phyloP scores from a whole-genome alignment of 2,329 filamentous ascomycete genomes.

The Albifimbria verrucaria region DNA sequence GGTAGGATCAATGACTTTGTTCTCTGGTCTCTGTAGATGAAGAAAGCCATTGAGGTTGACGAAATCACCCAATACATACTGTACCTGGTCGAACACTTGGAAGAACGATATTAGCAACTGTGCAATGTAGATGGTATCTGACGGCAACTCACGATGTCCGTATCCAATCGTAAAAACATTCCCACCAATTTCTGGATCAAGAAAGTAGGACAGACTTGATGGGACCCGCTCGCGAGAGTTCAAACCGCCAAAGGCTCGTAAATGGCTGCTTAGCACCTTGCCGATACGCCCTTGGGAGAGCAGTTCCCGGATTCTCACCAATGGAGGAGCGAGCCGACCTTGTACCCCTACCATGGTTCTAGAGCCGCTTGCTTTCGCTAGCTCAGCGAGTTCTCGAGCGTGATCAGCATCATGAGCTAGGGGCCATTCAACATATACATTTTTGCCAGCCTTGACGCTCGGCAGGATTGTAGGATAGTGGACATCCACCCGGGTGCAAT shows the following conservation, averaged over 20 bases:
- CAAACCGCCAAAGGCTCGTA: constrained; percentile 34
- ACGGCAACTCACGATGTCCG: constrained; percentile 33
- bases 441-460: constrained; percentile 48
- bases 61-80: constrained; percentile 44
- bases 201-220: constrained; percentile 42
- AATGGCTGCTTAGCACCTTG: constrained; percentile 48
- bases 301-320: constrained; percentile 41
- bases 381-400: constrained; percentile 36
- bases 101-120: constrained; percentile 3
- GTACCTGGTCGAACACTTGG: constrained; percentile 42
- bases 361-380: constrained; percentile 28
- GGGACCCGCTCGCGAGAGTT: constrained; percentile 27
- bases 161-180: constrained; percentile 40
- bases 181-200: constrained; percentile 43
- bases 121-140: background rate
- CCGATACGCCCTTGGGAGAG: constrained; percentile 45
- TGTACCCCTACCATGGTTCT: constrained; percentile 49
- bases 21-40: constrained; percentile 40
- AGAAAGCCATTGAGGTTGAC: constrained; percentile 33
- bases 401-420: constrained; percentile 41
- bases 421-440: constrained; percentile 57
- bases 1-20: constrained; percentile 29
- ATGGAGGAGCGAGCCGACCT: constrained; percentile 40
- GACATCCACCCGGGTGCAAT: constrained; percentile 49
- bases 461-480: constrained; percentile 45